Evolutionary conservation across 2,329 filamentous ascomycete species (phyloP).

Genomic region (Eutypa lata): DNA sequence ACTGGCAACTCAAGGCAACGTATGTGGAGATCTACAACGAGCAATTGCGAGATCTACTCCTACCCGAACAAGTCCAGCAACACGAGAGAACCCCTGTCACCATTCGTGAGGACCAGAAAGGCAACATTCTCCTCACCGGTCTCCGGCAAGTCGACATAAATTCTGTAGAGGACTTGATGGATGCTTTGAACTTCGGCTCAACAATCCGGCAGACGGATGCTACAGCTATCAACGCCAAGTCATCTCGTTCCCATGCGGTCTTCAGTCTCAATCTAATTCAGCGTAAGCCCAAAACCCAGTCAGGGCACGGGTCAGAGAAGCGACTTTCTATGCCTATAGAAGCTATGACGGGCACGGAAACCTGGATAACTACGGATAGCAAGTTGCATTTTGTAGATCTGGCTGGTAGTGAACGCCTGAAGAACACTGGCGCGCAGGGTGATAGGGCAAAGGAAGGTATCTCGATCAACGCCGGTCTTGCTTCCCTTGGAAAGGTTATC

Average conservation of each 20-base stretch:
- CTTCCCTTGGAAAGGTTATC: slow-evolving; percentile 95
- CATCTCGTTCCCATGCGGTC: slow-evolving; percentile 94
- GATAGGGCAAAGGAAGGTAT: slow-evolving; percentile 95
- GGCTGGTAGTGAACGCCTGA: slow-evolving; percentile 91
- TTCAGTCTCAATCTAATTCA: slow-evolving; percentile 94
- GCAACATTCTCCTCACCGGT: slow-evolving; percentile 90
- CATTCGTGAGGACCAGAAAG: slow-evolving; percentile 91
- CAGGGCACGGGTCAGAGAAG: slow-evolving; percentile 66
- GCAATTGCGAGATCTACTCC: slow-evolving; percentile 82
- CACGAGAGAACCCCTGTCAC: slow-evolving; percentile 76
- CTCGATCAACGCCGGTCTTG: slow-evolving; percentile 94
- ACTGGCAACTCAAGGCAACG: slow-evolving; percentile 89
- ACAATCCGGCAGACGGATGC: slow-evolving; percentile 94
- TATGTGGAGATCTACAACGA: slow-evolving; percentile 99
- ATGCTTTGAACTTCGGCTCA: slow-evolving; percentile 87
- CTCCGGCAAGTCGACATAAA: slow-evolving; percentile 85
- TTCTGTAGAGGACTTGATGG: slow-evolving; percentile 86
- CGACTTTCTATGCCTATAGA: slow-evolving; percentile 85
- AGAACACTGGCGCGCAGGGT: slow-evolving; percentile 94
- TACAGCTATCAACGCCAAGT: slow-evolving; percentile 96
- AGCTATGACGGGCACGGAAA: slow-evolving; percentile 66
- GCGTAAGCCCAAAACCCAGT: slow-evolving; percentile 61
- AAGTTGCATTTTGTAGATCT: slow-evolving; percentile 98
- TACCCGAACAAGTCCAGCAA: slow-evolving; percentile 68
- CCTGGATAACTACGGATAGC: slow-evolving; percentile 85